phyloP scores from a whole-genome alignment of 2,329 filamentous ascomycete species.

The Lachnellula hyalina region DNA sequence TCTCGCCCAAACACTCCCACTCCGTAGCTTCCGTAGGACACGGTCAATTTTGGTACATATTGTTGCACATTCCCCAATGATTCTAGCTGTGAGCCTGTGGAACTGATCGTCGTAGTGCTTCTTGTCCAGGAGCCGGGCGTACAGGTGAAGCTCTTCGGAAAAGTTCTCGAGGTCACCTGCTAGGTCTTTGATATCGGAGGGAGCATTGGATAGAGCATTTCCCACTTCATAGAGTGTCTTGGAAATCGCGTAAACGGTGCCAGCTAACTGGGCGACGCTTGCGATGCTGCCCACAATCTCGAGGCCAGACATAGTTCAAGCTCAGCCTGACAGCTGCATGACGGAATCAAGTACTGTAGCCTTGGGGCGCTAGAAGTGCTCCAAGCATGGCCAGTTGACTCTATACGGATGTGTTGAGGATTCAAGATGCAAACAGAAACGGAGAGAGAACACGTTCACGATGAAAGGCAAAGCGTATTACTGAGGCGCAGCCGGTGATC shows the following conservation, averaged over 20 bases:
- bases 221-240: conserved; percentile 15
- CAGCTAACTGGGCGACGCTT: conserved; percentile 15
- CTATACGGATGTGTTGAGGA: neutral
- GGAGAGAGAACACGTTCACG: no score
- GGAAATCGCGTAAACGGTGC: conserved; percentile 15
- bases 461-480: no score
- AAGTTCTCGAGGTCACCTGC: conserved; percentile 17
- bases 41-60: conserved; percentile 18
- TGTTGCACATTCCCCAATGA: conserved; percentile 18
- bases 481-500: no score
- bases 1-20: conserved; percentile 8
- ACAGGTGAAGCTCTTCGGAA: conserved; percentile 11
- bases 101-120: conserved; percentile 16
- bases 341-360: neutral
- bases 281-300: conserved; percentile 14
- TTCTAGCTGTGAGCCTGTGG: conserved; percentile 15
- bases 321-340: neutral
- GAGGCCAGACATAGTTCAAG: conserved; percentile 8
- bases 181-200: conserved; percentile 18
- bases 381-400: no score
- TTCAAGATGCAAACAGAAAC: neutral
- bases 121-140: conserved; percentile 9
- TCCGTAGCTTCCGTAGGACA: conserved; percentile 12
- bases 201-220: conserved; percentile 13
- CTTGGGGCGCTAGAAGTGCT: no score